Evolutionary conservation across 2,329 filamentous ascomycete genomes (phyloP), one percentile per base, ranked within the genome.

Genomic region (Claviceps pazoutovae): DNA sequence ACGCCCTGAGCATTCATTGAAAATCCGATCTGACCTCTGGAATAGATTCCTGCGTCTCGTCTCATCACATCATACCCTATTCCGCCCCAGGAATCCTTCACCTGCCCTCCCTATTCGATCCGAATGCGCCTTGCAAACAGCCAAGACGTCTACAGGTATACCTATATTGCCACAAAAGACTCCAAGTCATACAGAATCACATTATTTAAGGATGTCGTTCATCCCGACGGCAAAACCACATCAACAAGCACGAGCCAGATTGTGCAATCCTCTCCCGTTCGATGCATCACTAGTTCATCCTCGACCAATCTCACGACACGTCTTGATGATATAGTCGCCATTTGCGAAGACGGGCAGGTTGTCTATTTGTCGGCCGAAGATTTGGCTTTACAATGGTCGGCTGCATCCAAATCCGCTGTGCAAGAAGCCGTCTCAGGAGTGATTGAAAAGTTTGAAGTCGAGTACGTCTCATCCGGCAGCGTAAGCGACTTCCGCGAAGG

Each of bases 31-130:
- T 58, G 39, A 59, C n/a, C 23, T 2, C 30, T 39, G 13, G 21
- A 6, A 13, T 56, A 84, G 81, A 71, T 83, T 46, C 73, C 79
- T 3, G 75, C 78, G 3, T 77, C 80, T 5, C 73, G 76, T 55
- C 68, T 83, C 55, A 74, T 84, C 58, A 83, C 80, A 6, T 84
- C 81, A 2, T 84, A 84, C 62, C 80, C 81, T 21, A 75, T 84
- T 54, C 78, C 81, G 26, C 82, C 81, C 1, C 79, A 83, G 63
- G 76, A 81, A 50, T 73, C 72, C 49, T 82, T 84, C 62, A 79
- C 79, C 51, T 83, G 80, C 64, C 65, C 80, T 8, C 75, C 80
- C 19, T 75, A 72, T 62, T 84, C 81, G 16, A 63, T 82, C 43
- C 72, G 78, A 57, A 69, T 73, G 55, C 73, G 78, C 58, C 69